Evolutionary conservation across 768 basidiomycete genomes (phyloP).

Genomic region (Leccinum incarnatum): DNA sequence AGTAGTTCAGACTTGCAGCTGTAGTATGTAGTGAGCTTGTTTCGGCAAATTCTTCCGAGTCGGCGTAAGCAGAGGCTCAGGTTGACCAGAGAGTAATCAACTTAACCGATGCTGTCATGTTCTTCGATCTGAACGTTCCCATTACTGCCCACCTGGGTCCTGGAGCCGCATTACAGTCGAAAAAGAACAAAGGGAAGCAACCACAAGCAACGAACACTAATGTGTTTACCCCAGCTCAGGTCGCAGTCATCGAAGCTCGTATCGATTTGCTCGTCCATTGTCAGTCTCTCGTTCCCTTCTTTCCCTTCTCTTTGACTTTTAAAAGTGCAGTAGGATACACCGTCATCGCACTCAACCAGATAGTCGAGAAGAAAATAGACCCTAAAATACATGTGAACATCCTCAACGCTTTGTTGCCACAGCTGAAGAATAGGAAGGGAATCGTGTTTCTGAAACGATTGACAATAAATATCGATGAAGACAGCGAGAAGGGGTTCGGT

Average conservation of each 20-base stretch:
- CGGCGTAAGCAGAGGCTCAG: not conserved
- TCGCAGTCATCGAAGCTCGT: constrained; percentile 56
- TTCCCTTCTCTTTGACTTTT: constrained; percentile 1
- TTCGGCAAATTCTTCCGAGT: not conserved
- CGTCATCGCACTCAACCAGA: constrained; percentile 75
- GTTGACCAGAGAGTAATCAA: not conserved
- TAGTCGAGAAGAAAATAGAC: constrained; percentile 68
- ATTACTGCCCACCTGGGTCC: constrained; percentile 30
- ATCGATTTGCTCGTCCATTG: constrained; percentile 72
- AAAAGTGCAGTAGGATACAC: constrained; percentile 75
- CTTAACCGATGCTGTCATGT: constrained; percentile 41
- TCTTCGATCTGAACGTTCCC: constrained; percentile 67
- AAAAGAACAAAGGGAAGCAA: constrained; percentile 30
- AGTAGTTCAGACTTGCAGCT: not conserved
- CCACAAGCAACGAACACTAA: constrained; percentile 35
- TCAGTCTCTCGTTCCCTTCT: constrained; percentile 35
- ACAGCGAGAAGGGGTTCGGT: constrained; percentile 84
- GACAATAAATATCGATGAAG: constrained; percentile 78
- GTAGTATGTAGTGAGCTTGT: not conserved
- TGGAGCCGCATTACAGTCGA: constrained; percentile 16
- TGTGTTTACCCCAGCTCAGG: constrained; percentile 53
- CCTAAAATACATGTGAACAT: constrained; percentile 65
- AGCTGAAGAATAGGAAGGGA: constrained; percentile 55
- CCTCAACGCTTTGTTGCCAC: constrained; percentile 56
- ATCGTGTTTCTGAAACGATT: constrained; percentile 70